Evolutionary conservation across 441 rosid species (phyloP).

Genomic region (Pelargonium myrrhifolium): DNA sequence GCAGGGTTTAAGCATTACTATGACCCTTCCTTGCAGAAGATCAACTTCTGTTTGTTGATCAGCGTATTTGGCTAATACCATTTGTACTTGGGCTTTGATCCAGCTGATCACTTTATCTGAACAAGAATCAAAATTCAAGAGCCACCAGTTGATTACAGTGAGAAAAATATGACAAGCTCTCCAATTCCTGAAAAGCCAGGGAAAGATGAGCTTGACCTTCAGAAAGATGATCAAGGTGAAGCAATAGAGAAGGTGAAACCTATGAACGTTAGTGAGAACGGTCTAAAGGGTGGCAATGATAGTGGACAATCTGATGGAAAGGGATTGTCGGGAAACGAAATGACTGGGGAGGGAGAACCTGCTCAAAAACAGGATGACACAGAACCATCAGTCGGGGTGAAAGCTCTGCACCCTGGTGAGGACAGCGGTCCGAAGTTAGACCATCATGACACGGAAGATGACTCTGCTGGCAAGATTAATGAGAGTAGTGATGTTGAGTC

Average conservation of each 20-base stretch:
- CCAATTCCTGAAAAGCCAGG: background rate
- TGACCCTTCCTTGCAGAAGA: background rate
- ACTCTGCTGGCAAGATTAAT: slow-evolving; percentile 19
- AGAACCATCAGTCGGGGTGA: slow-evolving; percentile 5
- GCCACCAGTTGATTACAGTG: background rate
- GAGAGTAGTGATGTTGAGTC: slow-evolving; percentile 20
- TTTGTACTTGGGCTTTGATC: background rate
- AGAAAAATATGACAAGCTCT: background rate
- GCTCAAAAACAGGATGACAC: background rate
- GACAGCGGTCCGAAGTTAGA: slow-evolving; percentile 14
- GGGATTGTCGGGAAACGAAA: background rate
- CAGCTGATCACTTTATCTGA: background rate
- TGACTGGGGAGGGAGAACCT: slow-evolving; percentile 13
- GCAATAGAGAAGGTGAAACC: background rate
- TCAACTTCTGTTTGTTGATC: background rate
- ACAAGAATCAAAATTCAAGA: slow-evolving; percentile 9
- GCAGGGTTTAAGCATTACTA: background rate
- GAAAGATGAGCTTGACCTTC: background rate
- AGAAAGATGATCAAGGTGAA: background rate
- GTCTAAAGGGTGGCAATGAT: slow-evolving; percentile 6
- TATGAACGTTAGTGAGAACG: slow-evolving; percentile 19
- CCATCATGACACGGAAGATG: slow-evolving; percentile 19
- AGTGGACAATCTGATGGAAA: slow-evolving; percentile 13
- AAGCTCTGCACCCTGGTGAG: background rate
- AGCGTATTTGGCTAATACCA: background rate